phyloP scores from a whole-genome alignment of 2,329 filamentous ascomycete genomes.

The Scleromitrula shiraiana region DNA sequence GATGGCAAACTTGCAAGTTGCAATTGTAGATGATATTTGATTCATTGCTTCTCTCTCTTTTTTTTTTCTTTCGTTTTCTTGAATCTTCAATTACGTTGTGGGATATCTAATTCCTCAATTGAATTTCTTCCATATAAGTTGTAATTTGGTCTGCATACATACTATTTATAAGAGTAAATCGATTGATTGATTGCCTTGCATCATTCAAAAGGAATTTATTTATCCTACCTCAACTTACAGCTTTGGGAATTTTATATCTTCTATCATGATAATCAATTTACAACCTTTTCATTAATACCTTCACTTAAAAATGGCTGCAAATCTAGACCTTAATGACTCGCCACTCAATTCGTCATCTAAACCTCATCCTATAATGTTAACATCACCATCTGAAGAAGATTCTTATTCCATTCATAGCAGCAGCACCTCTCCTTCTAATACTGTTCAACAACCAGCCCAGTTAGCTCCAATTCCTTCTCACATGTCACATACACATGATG shows the following conservation, averaged over 20 bases:
- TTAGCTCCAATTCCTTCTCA: slow-evolving; percentile 17
- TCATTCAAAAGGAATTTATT: not conserved
- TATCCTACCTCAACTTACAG: not conserved
- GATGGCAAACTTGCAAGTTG: too few species aligned
- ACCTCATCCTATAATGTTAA: not conserved
- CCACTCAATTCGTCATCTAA: not conserved
- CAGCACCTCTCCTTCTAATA: not conserved
- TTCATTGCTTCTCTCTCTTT: not conserved
- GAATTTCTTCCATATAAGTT: too few species aligned
- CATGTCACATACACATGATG: slow-evolving; percentile 25
- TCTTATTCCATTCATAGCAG: slow-evolving; percentile 1
- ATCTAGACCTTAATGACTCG: not conserved
- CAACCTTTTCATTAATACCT: not conserved
- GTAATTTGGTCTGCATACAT: too few species aligned
- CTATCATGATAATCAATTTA: not conserved
- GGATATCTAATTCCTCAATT: too few species aligned
- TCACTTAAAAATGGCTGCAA: not conserved
- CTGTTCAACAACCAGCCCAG: slow-evolving; percentile 10
- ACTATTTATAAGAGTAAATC: too few species aligned
- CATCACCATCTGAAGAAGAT: not conserved
- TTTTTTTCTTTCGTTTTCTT: not conserved
- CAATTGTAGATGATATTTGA: too few species aligned
- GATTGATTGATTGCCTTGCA: not conserved
- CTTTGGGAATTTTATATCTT: not conserved
- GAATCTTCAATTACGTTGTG: too few species aligned